Percentiles rank a stretch among this genome's conserved stretches.
Evolutionary conservation across 2,329 filamentous ascomycete species (phyloP).

Genomic region (Coleophoma eucalyptorum): DNA sequence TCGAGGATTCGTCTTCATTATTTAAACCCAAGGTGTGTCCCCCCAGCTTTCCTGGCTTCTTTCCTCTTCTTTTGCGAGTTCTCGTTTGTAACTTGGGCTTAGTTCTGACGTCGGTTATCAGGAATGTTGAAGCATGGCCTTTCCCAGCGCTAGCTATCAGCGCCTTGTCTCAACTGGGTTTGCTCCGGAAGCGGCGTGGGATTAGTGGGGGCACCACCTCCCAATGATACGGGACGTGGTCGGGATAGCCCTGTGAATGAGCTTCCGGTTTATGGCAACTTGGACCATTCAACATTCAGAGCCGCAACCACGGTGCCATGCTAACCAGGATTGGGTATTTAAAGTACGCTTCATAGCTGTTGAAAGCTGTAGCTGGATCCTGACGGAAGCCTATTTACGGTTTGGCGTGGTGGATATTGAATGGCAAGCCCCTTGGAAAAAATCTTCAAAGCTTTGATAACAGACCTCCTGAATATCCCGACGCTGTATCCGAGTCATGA

Average conservation of each 20-base stretch:
- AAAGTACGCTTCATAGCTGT: background rate
- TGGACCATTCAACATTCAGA: background rate
- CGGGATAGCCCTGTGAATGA: background rate
- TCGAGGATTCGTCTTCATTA: background rate
- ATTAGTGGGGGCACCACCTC: background rate
- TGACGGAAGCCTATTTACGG: background rate
- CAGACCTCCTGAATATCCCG: background rate
- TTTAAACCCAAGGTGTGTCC: slow-evolving; percentile 1
- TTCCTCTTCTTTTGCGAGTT: background rate
- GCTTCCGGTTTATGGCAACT: background rate
- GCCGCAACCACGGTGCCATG: background rate
- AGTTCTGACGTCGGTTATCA: background rate
- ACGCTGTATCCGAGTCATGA: background rate
- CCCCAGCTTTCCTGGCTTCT: background rate
- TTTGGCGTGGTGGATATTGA: background rate
- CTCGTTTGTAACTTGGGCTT: background rate
- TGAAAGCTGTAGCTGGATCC: background rate
- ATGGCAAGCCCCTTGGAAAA: background rate
- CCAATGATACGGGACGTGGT: background rate
- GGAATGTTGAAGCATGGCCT: background rate
- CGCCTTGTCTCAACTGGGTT: background rate
- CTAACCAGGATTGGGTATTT: background rate
- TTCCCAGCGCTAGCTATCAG: background rate
- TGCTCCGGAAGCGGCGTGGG: background rate
- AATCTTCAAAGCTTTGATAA: background rate